Evolutionary conservation across 805 yeast species (phyloP), one percentile per base, ranked within the genome.

Genomic region (Cyberlindnera maritima): DNA sequence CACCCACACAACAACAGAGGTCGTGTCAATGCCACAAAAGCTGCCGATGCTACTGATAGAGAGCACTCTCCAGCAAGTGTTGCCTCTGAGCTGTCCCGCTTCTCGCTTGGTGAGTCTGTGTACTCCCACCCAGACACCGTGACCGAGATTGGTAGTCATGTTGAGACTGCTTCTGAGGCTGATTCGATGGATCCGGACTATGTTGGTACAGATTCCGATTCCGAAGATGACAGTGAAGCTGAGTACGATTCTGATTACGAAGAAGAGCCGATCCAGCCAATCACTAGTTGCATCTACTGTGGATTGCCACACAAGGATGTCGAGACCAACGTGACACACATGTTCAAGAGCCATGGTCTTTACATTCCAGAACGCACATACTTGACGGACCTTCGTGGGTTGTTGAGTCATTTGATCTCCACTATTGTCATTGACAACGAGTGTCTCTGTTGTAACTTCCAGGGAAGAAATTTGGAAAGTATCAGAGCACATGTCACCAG

Each of bases 401-500:
- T 94, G 35, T 65, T 94, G n/a, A 63, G 68, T 2, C 88, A 87
- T 60, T 66, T 94, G 49, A 88, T 86, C 36, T 94, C 89, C 54
- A 83, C 85, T 57, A 80, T 92, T 45, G 86, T 91, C 10, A 74
- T 83, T 37, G 97, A 97, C 34, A 83, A 88, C 55, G 78, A 85
- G 54, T 94, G 99, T 64, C 66, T 92, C 39, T 77, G 80, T 44
- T 94, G 99, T 64, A 72, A 74, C 28, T 94, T 83, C 62, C 85
- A 87, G 65, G 98, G 98, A n/a, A 77, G 79, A 51, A 80, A 81
- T 44, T 62, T 92, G 26, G 95, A 88, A 59, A 86, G 96, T 50
- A 90, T 88, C 11, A 82, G 96, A 56, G 94, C 88, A 36, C 99
- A 94, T 65, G 84, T 89, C 86, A 58, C 74, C 4, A 76, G 85